Evolutionary conservation across 805 yeast species (phyloP).

Genomic region (Metschnikowia hibisci): DNA sequence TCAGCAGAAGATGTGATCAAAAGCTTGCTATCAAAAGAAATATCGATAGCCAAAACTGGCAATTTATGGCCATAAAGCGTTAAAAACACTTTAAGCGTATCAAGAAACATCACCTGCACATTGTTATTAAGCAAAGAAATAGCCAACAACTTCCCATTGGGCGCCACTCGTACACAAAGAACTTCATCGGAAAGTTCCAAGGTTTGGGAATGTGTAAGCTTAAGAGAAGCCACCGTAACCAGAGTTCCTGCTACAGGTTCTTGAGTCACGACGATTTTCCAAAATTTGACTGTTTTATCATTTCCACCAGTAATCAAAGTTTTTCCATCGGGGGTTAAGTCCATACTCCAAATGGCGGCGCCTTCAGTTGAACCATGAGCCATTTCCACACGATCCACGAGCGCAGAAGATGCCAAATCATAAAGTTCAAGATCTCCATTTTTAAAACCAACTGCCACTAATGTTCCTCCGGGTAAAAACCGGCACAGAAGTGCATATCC

Average conservation of each 20-base stretch:
- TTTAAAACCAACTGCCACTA: conserved; percentile 85
- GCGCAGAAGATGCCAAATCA: conserved; percentile 78
- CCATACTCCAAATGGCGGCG: conserved; percentile 84
- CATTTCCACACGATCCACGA: conserved; percentile 59
- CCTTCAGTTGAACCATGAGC: conserved; percentile 53
- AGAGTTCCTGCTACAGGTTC: conserved; percentile 70
- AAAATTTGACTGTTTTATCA: conserved; percentile 83
- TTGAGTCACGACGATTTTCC: conserved; percentile 73
- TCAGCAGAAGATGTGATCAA: conserved; percentile 94
- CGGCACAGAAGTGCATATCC: conserved; percentile 80
- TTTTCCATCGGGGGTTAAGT: conserved; percentile 80
- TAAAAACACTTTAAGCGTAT: conserved; percentile 79
- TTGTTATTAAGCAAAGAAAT: conserved; percentile 87
- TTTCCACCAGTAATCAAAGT: conserved; percentile 88
- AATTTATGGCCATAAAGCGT: conserved; percentile 94
- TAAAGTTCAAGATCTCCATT: conserved; percentile 79
- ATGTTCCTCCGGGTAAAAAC: conserved; percentile 87
- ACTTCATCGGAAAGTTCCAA: conserved; percentile 86
- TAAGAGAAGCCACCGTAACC: conserved; percentile 48
- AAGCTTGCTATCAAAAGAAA: conserved; percentile 82
- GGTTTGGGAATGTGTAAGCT: conserved; percentile 69
- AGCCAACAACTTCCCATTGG: conserved; percentile 73
- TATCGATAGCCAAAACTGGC: conserved; percentile 90
- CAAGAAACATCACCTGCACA: conserved; percentile 89
- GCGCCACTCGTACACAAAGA: conserved; percentile 71